phyloP scores from a whole-genome alignment of 2,329 filamentous ascomycete species.

The Pseudophaeomoniella oleicola region DNA sequence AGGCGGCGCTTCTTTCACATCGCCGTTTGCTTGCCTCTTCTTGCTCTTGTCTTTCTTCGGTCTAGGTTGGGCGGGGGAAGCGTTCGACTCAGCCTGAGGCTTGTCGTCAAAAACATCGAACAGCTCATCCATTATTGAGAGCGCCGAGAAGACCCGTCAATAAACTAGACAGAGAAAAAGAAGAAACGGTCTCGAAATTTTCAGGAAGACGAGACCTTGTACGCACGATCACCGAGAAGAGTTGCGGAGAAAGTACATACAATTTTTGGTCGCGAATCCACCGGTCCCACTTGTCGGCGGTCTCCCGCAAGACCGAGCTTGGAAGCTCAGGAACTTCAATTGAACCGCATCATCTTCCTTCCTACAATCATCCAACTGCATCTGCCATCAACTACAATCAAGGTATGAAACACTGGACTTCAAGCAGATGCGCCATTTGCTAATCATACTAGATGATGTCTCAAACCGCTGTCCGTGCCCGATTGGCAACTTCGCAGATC shows the following conservation, averaged over 20 bases:
- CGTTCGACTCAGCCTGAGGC: constrained; percentile 27
- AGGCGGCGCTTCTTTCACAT: constrained; percentile 39
- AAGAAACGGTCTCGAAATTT: no score
- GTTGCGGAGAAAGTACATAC: constrained; percentile 4
- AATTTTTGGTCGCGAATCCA: neutral
- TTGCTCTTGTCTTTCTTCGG: constrained; percentile 50
- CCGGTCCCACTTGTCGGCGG: no score
- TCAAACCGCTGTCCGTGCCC: constrained; percentile 47
- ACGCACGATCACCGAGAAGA: no score
- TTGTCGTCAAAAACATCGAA: constrained; percentile 70
- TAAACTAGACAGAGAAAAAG: no score
- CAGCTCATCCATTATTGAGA: constrained; percentile 53
- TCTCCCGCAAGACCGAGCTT: neutral
- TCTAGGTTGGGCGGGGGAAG: constrained; percentile 16
- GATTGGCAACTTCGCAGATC: constrained; percentile 49
- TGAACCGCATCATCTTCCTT: constrained; percentile 8
- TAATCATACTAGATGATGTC: constrained; percentile 60
- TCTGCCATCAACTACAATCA: constrained; percentile 7
- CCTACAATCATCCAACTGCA: constrained; percentile 5
- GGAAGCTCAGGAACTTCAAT: neutral
- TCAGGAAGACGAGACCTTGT: no score
- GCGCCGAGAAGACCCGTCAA: no score
- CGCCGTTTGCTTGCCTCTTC: constrained; percentile 75
- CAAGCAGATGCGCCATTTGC: no score
- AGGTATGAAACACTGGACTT: no score